Base-by-base conservation (phyloP, 768 basidiomycete species). In the Gymnopilus junonius region DNA sequence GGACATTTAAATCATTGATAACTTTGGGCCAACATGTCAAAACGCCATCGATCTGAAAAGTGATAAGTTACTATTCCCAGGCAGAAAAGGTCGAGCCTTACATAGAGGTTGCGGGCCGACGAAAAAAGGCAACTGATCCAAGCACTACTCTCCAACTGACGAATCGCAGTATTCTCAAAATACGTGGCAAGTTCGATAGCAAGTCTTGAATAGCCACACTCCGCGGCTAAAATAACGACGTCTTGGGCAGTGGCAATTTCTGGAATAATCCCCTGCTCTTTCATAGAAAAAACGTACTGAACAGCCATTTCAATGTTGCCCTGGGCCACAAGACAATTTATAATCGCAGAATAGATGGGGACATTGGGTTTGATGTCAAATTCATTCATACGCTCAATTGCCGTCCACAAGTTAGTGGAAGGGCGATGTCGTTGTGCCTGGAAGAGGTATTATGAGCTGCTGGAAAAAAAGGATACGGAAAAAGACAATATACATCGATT, bases 91-190 rank as follows among this genome's bases (percentile, higher is more conserved):
- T 8, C 51, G 27, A 27, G 31, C 61, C 64, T 68, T 69, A 96
- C 95, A 75, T 87, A 92, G 40, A 89, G 79, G 42, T 75, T 74
- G 21, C 87, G 83, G 0, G 91, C 88, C 29, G 90, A 87, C 8
- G 89, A 79, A 15, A 81, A 72, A 43, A 97, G 80, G 68, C 91
- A 89, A 2, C 83, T 76, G 55, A 88, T 75, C 94, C 93, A 96
- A 1, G 82, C 78, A 6, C 76, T 74, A 20, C 77, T 74, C 3
- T 82, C 82, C 29, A 94, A 69, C 65, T 79, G 81, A 35, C 88
- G 83, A 29, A 83, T 74, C 4, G 87, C 83, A 5, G 77, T 70
- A 39, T 74, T 68, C 68, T 95, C 93, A 56, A 85, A 92, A 63
- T 82, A 77, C 3, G 78, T 74, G 0, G 88, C 87, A 14, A 95